Conservation (phyloP, 2,329 filamentous ascomycete species). For the Gnomoniopsis smithogilvyi region DNA sequence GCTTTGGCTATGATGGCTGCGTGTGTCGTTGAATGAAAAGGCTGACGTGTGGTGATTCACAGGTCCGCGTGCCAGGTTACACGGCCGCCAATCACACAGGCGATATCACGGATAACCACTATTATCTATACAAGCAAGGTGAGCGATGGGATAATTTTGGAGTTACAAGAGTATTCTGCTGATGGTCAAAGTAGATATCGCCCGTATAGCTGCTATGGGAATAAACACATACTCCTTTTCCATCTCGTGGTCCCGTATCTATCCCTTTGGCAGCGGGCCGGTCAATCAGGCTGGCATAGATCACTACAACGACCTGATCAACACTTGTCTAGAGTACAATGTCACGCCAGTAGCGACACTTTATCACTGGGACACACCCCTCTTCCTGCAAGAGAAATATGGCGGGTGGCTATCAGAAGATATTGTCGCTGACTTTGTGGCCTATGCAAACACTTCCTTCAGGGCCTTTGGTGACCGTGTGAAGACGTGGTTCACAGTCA, state of each 20-base stretch:
- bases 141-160: background rate
- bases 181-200: background rate
- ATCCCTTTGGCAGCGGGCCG: conserved; percentile 10
- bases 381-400: conserved; percentile 12
- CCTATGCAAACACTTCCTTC: conserved; percentile 11
- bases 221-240: conserved; percentile 16
- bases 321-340: conserved; percentile 12
- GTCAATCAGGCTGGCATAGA: conserved; percentile 14
- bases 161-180: background rate
- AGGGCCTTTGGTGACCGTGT: conserved; percentile 11
- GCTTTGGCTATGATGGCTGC: background rate
- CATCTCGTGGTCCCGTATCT: conserved; percentile 15
- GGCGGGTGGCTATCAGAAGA: conserved; percentile 13
- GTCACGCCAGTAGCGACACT: conserved; percentile 11
- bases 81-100: conserved; percentile 5
- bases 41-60: background rate
- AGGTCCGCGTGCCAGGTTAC: conserved; percentile 1
- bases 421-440: conserved; percentile 13
- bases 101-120: conserved; percentile 13
- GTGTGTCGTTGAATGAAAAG: background rate
- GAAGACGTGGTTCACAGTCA: conserved; percentile 12
- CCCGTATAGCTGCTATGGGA: conserved; percentile 11
- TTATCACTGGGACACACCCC: conserved; percentile 12
- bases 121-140: conserved; percentile 16
- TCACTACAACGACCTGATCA: conserved; percentile 15